Evolutionary conservation across 441 rosid genomes (phyloP).

Genomic region (Adansonia madagascariensis): DNA sequence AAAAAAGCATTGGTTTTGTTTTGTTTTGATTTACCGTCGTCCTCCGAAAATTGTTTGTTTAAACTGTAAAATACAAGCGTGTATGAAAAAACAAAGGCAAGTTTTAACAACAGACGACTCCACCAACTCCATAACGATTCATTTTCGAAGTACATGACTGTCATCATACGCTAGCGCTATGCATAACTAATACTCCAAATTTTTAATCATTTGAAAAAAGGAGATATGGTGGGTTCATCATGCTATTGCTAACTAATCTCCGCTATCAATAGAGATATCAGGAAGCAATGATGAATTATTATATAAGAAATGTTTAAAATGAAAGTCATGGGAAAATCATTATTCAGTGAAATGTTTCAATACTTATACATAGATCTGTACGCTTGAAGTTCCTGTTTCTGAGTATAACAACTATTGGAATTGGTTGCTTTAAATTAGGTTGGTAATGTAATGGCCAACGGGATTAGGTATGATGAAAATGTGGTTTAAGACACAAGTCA

Average conservation of each 20-base stretch:
- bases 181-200: background rate
- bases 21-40: background rate
- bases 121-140: conserved; percentile 8
- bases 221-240: conserved; percentile 1
- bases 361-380: background rate
- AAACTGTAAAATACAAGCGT: too few relatives aligned
- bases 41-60: background rate
- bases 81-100: too few relatives aligned
- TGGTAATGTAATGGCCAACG: conserved; percentile 13
- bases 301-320: too few relatives aligned
- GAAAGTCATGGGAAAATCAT: background rate
- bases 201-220: background rate
- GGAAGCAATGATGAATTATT: too few relatives aligned
- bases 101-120: background rate
- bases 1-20: background rate
- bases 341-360: background rate
- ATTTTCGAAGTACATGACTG: conserved; percentile 9
- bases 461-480: conserved; percentile 2
- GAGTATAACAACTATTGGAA: too few relatives aligned
- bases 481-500: background rate
- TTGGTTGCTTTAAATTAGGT: background rate
- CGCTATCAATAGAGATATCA: background rate
- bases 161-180: background rate
- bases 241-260: background rate
- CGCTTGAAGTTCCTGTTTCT: too few relatives aligned